phyloP scores from a whole-genome alignment of 805 yeast genomes.

The Millerozyma miso region DNA sequence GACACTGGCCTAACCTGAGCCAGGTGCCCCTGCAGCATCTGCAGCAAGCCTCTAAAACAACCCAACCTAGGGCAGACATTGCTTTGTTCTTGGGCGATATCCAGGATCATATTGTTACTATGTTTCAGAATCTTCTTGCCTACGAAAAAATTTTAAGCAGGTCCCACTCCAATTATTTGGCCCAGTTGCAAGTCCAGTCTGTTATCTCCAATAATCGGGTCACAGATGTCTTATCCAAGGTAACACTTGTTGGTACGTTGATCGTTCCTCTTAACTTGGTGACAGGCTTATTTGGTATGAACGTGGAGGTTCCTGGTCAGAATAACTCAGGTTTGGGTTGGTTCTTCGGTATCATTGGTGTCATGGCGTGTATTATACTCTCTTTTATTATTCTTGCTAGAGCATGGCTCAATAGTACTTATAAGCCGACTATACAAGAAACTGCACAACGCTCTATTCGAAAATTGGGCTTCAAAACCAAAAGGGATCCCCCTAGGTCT shows the following conservation, averaged over 20 bases:
- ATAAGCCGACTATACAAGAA: slow-evolving; percentile 2
- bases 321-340: slow-evolving; percentile 21
- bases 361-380: slow-evolving; percentile 19
- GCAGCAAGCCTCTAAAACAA: slow-evolving; percentile 7
- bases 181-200: slow-evolving; percentile 90
- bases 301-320: slow-evolving; percentile 81
- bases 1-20: slow-evolving; percentile 22
- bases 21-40: neutral
- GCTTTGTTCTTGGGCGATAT: slow-evolving; percentile 92
- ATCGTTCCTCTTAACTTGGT: slow-evolving; percentile 85
- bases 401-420: slow-evolving; percentile 17
- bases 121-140: slow-evolving; percentile 85
- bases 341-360: slow-evolving; percentile 30
- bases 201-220: slow-evolving; percentile 81
- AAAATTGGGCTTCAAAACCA: slow-evolving; percentile 22
- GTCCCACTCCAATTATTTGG: slow-evolving; percentile 87
- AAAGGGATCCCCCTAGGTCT: slow-evolving; percentile 32
- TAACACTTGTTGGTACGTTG: slow-evolving; percentile 85
- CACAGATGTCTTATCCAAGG: slow-evolving; percentile 83
- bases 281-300: slow-evolving; percentile 95
- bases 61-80: slow-evolving; percentile 81
- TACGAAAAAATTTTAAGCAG: slow-evolving; percentile 92
- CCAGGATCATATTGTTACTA: slow-evolving; percentile 94
- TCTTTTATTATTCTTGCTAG: slow-evolving; percentile 14
- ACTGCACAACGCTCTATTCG: slow-evolving; percentile 20